These are phyloP conservation scores for Botrytis elliptica DNA, from an alignment of 2,329 filamentous ascomycete species.

Conservation along the genomic window DNA sequence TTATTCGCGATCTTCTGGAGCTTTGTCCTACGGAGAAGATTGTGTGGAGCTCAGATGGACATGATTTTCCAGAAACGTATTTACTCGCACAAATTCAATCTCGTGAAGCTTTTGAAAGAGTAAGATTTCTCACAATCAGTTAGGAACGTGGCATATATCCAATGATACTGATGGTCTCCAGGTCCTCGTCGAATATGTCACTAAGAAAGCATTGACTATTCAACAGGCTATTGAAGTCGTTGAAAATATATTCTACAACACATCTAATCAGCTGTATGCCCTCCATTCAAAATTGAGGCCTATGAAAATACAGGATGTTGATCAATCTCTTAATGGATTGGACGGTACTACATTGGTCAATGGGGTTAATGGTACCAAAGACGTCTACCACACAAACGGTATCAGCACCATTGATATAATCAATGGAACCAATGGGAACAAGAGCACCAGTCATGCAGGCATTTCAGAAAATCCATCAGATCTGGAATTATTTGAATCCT, in stretches of 20 bases:
- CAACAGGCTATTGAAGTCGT: conserved; percentile 62
- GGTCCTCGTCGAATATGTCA: conserved; percentile 66
- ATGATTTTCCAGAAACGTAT: conserved; percentile 77
- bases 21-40: conserved; percentile 73
- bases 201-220: conserved; percentile 59
- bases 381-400: not conserved
- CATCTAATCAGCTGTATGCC: conserved; percentile 72
- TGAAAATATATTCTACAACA: conserved; percentile 70
- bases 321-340: not conserved
- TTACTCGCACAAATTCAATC: conserved; percentile 71
- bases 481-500: conserved; percentile 38
- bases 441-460: not conserved
- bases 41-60: conserved; percentile 77
- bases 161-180: conserved; percentile 38
- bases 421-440: not conserved
- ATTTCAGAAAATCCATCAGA: conserved; percentile 20
- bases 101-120: conserved; percentile 65
- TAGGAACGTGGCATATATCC: not conserved
- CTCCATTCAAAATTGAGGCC: conserved; percentile 49
- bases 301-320: not conserved
- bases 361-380: not conserved
- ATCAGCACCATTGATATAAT: not conserved
- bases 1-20: conserved; percentile 72
- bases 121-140: conserved; percentile 40
- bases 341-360: not conserved